These are phyloP conservation scores for Suillus lakei DNA, from an alignment of 768 basidiomycete species.

Conservation along the genomic window DNA sequence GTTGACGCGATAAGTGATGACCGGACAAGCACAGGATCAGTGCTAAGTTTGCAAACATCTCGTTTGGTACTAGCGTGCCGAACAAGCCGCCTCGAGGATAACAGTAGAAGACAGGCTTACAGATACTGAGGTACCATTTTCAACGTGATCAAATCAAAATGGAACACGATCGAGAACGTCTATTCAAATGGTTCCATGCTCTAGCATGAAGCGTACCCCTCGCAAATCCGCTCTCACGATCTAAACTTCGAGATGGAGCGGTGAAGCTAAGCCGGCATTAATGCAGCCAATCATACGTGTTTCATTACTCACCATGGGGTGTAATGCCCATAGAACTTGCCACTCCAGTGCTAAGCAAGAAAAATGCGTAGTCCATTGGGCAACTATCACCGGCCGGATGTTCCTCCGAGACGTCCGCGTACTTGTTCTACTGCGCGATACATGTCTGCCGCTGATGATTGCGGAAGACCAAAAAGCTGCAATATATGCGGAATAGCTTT, in stretches of 20 bases:
- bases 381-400: slow-evolving; percentile 10
- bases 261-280: background rate
- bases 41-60: background rate
- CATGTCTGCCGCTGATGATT: slow-evolving; percentile 52
- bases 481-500: slow-evolving; percentile 60
- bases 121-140: background rate
- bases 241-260: background rate
- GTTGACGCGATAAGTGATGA: background rate
- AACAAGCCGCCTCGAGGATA: background rate
- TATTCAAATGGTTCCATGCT: background rate
- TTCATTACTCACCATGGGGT: slow-evolving; percentile 17
- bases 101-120: slow-evolving; percentile 3
- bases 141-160: background rate
- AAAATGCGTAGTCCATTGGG: background rate
- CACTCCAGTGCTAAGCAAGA: background rate
- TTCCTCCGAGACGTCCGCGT: slow-evolving; percentile 32
- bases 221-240: background rate
- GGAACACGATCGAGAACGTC: background rate
- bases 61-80: background rate
- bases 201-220: background rate
- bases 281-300: slow-evolving; percentile 14
- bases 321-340: background rate
- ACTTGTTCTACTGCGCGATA: slow-evolving; percentile 71
- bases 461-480: slow-evolving; percentile 48
- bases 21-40: background rate